These are phyloP conservation scores for Paramecium biaurelia DNA, from an alignment of 73 alveolate genomes.

Conservation along the genomic window DNA sequence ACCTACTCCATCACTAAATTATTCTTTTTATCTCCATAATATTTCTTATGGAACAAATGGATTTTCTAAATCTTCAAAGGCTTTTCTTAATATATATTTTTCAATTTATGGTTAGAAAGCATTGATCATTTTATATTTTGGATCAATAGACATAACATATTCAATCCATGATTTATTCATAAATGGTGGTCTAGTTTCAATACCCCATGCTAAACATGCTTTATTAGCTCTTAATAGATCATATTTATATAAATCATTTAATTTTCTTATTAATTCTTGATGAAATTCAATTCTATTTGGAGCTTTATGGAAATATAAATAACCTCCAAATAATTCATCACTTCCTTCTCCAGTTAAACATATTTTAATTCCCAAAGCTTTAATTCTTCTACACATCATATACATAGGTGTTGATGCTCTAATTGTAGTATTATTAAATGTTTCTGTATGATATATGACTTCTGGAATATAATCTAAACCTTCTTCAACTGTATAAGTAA, in stretches of 20 bases:
- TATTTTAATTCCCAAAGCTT: constrained; percentile 67
- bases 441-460: constrained; percentile 85
- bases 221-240: constrained; percentile 69
- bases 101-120: constrained; percentile 61
- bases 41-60: constrained; percentile 81
- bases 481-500: constrained; percentile 82
- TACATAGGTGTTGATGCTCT: constrained; percentile 92
- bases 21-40: constrained; percentile 90
- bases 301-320: constrained; percentile 86
- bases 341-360: constrained; percentile 82
- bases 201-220: constrained; percentile 68
- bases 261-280: constrained; percentile 65
- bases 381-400: constrained; percentile 80
- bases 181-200: constrained; percentile 86
- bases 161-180: constrained; percentile 81
- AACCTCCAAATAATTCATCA: constrained; percentile 82
- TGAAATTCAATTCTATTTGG: constrained; percentile 76
- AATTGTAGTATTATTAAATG: constrained; percentile 82
- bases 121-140: constrained; percentile 64
- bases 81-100: constrained; percentile 79
- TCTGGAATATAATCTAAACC: constrained; percentile 82
- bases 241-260: constrained; percentile 61
- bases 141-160: constrained; percentile 67
- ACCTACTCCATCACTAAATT: constrained; percentile 91
- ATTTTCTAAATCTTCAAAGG: constrained; percentile 77